A percentile compares a stretch with the other conserved stretches of the same genome.
Conservation (phyloP, 2,329 filamentous ascomycete species). For the Incumbomyces delicatus region DNA sequence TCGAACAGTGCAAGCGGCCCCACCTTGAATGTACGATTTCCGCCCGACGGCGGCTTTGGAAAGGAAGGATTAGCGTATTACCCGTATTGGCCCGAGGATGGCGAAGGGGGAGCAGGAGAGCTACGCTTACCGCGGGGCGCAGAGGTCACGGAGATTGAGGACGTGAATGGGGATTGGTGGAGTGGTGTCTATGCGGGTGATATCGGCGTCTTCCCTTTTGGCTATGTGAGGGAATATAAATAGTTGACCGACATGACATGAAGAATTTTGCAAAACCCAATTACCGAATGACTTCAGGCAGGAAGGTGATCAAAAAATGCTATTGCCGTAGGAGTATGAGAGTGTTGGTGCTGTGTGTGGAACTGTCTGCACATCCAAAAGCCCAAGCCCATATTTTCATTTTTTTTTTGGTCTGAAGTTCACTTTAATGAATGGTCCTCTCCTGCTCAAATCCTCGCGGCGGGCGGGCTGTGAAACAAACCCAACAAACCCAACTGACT, state of each 20-base stretch:
- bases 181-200: conserved; percentile 75
- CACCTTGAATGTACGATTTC: conserved; percentile 40
- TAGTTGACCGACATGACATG: background rate
- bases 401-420: too few relatives aligned
- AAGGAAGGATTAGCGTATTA: conserved; percentile 56
- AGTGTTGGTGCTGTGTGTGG: background rate
- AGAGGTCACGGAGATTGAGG: conserved; percentile 71
- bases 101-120: conserved; percentile 45
- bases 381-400: background rate
- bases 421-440: too few relatives aligned
- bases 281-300: background rate
- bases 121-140: conserved; percentile 74
- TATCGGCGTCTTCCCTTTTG: conserved; percentile 69
- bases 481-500: too few relatives aligned
- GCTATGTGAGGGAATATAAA: conserved; percentile 51
- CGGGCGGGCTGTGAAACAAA: too few relatives aligned
- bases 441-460: too few relatives aligned
- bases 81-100: conserved; percentile 64
- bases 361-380: background rate
- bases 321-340: background rate
- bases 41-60: conserved; percentile 66
- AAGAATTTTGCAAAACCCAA: background rate
- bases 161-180: conserved; percentile 86
- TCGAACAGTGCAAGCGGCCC: conserved; percentile 1
- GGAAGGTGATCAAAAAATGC: background rate